Conservation (phyloP, 2,329 filamentous ascomycete species). For the Drechslerella stenobrocha region DNA sequence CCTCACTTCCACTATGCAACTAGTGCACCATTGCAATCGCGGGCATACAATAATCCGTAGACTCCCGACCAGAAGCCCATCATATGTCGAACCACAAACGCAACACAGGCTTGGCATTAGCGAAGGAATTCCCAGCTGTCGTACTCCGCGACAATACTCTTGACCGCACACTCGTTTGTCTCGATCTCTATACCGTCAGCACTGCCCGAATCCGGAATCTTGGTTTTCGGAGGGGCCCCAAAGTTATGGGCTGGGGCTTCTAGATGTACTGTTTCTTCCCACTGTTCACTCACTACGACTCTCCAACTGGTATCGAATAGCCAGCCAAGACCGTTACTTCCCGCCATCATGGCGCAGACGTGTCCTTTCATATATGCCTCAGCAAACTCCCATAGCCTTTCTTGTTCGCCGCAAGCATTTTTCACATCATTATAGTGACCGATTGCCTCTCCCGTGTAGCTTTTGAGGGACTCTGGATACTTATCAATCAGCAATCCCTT, state of each 20-base stretch:
- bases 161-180: not conserved
- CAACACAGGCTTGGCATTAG: not conserved
- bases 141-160: slow-evolving; percentile 27
- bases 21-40: too few relatives aligned
- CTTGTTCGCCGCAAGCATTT: slow-evolving; percentile 8
- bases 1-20: too few relatives aligned
- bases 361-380: slow-evolving; percentile 27
- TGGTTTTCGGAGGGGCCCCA: not conserved
- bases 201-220: not conserved
- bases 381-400: slow-evolving; percentile 21
- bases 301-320: slow-evolving; percentile 14
- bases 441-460: not conserved
- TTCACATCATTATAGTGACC: not conserved
- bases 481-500: not conserved
- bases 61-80: too few relatives aligned
- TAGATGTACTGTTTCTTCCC: not conserved
- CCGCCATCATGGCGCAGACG: not conserved
- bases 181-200: slow-evolving; percentile 5
- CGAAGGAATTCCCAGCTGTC: slow-evolving; percentile 37
- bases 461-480: not conserved
- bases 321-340: slow-evolving; percentile 5
- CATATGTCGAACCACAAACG: too few relatives aligned
- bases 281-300: slow-evolving; percentile 11
- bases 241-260: not conserved
- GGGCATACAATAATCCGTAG: too few relatives aligned